A percentile compares a stretch with the other conserved stretches of the same genome.
Evolutionary conservation across 441 rosid genomes (phyloP).

Genomic region (Aquilaria agallochum): DNA sequence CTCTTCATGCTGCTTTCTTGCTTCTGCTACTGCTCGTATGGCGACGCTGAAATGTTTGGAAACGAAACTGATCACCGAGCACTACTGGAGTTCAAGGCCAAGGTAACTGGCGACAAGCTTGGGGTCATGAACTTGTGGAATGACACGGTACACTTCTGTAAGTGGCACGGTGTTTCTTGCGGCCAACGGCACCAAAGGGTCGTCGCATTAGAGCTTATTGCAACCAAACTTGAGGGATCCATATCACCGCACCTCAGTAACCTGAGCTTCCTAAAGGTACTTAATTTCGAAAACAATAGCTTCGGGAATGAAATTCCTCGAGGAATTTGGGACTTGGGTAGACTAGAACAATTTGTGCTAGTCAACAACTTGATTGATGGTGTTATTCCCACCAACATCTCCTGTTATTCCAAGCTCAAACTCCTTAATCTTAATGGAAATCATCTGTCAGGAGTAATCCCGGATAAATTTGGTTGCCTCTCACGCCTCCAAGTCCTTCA

Average conservation of each 20-base stretch:
- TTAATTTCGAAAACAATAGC: constrained; percentile 17
- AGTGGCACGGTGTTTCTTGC: constrained; percentile 13
- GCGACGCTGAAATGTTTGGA: too few relatives aligned
- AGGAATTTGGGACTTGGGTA: constrained; percentile 6
- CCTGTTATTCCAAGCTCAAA: background rate
- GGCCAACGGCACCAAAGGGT: constrained; percentile 10
- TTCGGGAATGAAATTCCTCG: background rate
- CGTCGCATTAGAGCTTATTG: constrained; percentile 1
- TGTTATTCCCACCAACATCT: constrained; percentile 4
- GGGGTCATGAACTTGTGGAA: constrained; percentile 10
- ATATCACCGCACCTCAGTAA: constrained; percentile 16
- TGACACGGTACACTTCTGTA: constrained; percentile 1
- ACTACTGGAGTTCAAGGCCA: too few relatives aligned
- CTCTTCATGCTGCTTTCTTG: too few relatives aligned
- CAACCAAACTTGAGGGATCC: constrained; percentile 7
- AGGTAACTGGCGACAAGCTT: too few relatives aligned
- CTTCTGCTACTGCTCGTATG: too few relatives aligned
- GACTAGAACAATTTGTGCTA: constrained; percentile 9
- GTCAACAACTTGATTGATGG: constrained; percentile 6
- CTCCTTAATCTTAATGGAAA: background rate
- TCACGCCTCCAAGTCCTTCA: background rate
- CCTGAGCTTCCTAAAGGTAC: constrained; percentile 8
- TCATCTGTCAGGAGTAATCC: constrained; percentile 4
- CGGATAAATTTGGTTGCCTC: constrained; percentile 5
- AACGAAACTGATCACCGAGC: too few relatives aligned